Evolutionary conservation across 345 rosid species (phyloP).

Genomic region (Eucalyptus sp.): DNA sequence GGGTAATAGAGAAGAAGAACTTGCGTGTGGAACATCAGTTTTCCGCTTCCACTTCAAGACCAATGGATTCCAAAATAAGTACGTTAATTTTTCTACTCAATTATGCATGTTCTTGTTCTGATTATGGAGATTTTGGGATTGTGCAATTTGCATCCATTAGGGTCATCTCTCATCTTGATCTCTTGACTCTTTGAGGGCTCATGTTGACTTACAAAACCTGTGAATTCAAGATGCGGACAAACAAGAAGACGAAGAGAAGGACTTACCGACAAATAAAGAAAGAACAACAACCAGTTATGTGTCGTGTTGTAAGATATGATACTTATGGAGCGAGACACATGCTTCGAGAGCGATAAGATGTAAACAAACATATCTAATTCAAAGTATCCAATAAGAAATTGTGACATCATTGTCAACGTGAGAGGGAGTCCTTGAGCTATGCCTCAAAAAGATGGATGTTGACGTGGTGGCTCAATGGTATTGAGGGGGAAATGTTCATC

Average conservation of each 20-base stretch:
- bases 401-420: not conserved
- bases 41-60: no score
- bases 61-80: no score
- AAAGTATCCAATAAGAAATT: not conserved
- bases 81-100: no score
- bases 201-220: not conserved
- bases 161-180: not conserved
- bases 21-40: no score
- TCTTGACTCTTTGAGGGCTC: not conserved
- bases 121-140: no score
- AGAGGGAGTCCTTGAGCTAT: not conserved
- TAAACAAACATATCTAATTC: not conserved
- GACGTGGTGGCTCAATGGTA: not conserved
- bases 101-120: no score
- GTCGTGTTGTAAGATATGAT: not conserved
- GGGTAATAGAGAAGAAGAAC: no score
- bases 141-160: no score
- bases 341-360: not conserved
- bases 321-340: not conserved
- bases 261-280: no score
- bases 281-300: not conserved
- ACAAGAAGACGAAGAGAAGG: not conserved
- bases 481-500: not conserved
- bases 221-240: not conserved
- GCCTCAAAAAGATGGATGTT: not conserved